phyloP scores from a whole-genome alignment of 1,284 basidiomycete genomes.

The Cystobasidium sp. region DNA sequence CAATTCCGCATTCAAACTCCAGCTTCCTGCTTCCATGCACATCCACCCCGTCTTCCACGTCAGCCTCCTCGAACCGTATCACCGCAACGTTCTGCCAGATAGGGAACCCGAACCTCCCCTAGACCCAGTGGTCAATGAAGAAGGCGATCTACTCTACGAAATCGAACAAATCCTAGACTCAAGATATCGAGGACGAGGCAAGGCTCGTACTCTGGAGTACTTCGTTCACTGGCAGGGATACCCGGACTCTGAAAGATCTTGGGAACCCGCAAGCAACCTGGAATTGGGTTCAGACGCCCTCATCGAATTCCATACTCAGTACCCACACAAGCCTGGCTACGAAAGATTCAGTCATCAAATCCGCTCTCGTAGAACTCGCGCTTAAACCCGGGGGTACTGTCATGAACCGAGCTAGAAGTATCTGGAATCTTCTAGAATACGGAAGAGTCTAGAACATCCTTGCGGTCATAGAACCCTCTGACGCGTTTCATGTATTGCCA shows the following conservation, averaged over 20 bases:
- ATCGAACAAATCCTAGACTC: conserved; percentile 25
- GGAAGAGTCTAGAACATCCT: no score
- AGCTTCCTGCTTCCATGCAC: conserved; percentile 21
- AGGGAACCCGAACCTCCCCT: conserved; percentile 6
- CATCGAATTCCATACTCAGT: conserved; percentile 15
- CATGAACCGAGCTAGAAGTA: no score
- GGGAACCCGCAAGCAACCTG: background rate
- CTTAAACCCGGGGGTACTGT: no score
- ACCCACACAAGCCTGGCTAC: conserved; percentile 25
- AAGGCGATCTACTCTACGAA: background rate
- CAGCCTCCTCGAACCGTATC: conserved; percentile 28
- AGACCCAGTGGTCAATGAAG: background rate
- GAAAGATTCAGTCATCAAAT: background rate
- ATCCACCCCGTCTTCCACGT: conserved; percentile 42
- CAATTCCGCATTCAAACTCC: conserved; percentile 9
- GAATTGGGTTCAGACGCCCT: background rate
- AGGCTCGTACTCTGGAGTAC: conserved; percentile 18
- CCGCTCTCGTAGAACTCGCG: conserved; percentile 33
- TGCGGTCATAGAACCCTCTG: no score
- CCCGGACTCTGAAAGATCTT: conserved; percentile 6
- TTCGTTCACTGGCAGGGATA: conserved; percentile 39
- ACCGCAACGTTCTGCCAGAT: background rate
- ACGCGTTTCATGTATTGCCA: no score
- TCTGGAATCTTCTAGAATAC: no score
- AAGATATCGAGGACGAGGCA: background rate